Conservation (phyloP, 768 basidiomycete genomes). For the Scleroderma citrinum region DNA sequence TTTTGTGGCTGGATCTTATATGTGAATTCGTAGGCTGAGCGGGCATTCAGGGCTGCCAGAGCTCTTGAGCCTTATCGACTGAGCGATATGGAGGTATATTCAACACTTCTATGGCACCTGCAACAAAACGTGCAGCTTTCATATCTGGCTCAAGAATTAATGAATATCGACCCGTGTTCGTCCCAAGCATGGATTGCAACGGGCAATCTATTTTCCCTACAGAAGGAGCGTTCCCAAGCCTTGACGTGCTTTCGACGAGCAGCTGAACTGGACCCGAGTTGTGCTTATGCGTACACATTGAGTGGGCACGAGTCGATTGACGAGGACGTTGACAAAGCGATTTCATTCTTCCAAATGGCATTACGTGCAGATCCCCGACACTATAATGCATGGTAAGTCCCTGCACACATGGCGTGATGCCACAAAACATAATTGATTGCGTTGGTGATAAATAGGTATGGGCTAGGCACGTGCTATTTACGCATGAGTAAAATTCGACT, state of each 20-base stretch:
- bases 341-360: slow-evolving; percentile 87
- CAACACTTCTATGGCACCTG: slow-evolving; percentile 93
- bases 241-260: slow-evolving; percentile 93
- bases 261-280: slow-evolving; percentile 79
- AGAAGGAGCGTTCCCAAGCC: slow-evolving; percentile 91
- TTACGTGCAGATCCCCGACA: slow-evolving; percentile 88
- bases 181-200: slow-evolving; percentile 94
- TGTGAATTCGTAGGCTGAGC: slow-evolving; percentile 62
- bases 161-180: slow-evolving; percentile 76
- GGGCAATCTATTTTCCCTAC: slow-evolving; percentile 92
- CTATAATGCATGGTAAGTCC: slow-evolving; percentile 98
- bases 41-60: slow-evolving; percentile 79
- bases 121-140: slow-evolving; percentile 80
- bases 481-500: slow-evolving; percentile 88
- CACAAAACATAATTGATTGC: slow-evolving; percentile 17
- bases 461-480: slow-evolving; percentile 95
- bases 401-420: too few relatives aligned
- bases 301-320: slow-evolving; percentile 97
- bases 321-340: slow-evolving; percentile 90
- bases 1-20: slow-evolving; percentile 7
- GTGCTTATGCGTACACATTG: slow-evolving; percentile 93
- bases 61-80: slow-evolving; percentile 85
- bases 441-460: slow-evolving; percentile 65
- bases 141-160: slow-evolving; percentile 87
- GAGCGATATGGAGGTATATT: slow-evolving; percentile 93